Evolutionary conservation across 2,329 filamentous ascomycete species (phyloP), one percentile per base, ranked within the genome.

Genomic region (Capronia epimyces): DNA sequence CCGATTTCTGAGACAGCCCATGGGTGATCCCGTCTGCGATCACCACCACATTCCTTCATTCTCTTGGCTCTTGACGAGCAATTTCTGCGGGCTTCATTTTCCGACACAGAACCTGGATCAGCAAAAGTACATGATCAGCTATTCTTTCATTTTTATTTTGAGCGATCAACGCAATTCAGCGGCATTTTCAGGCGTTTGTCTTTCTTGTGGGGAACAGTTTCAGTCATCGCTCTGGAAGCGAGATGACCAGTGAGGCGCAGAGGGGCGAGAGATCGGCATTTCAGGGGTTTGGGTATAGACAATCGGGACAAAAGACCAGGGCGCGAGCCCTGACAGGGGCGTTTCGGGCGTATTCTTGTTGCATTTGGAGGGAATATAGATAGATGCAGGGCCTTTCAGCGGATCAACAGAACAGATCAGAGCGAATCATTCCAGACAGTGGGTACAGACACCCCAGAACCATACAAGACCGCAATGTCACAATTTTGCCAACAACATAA

Each of bases 81-180:
- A 25, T 39, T 31, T 25, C 20, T 20, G 5, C 15, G 34, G 13
- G 18, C 21, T 41, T 65, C 66, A 78, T 60, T 79, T 79, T 60
- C 76, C 76, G 34, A 81, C 76, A 62, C 77, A 81, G 54, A 80
- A 80, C 55, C 77, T 80, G 59, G 45, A 56, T 52, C 15, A 50
- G 45, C 27, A 43, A 62, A 40, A 55, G 39, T 43, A 20, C 12
- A 31, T 29, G 44, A 44, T 51, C 48, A 51, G 52, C 52, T 41
- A 20, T 29, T 47, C 39, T 40, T 51, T 40, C 31, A 7, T 34
- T 34, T 6, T 34, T 34, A 37, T 50, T 25, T 21, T 24, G 25
- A 24, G 29, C 42, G 29, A 18, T 53, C 43, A 37, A 42, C 3
- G 24, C 37, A 25, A 13, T 49, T 49, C 42, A 54, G 43, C 55